phyloP scores from a whole-genome alignment of 148 eudicot genomes.

The Cornus suecica region DNA sequence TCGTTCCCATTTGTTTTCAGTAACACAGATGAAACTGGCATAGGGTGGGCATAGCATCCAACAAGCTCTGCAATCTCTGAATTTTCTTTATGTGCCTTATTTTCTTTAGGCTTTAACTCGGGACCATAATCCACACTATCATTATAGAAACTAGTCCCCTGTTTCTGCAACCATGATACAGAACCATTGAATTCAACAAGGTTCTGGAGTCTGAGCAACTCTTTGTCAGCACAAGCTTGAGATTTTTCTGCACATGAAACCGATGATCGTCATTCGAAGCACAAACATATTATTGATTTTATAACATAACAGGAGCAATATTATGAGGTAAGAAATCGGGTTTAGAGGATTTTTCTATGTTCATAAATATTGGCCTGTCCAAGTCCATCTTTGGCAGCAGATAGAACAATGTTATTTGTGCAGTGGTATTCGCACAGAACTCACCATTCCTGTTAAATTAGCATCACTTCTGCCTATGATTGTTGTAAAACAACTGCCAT shows the following conservation, averaged over 20 bases:
- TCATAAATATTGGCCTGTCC: slow-evolving; percentile 14
- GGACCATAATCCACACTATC: slow-evolving; percentile 27
- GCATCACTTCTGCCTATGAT: slow-evolving; percentile 23
- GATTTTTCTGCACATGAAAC: slow-evolving; percentile 8
- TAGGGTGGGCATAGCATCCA: slow-evolving; percentile 68
- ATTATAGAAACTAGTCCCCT: slow-evolving; percentile 19
- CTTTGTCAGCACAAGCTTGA: slow-evolving; percentile 5
- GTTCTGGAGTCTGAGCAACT: slow-evolving; percentile 8
- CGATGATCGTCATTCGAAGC: slow-evolving; percentile 1
- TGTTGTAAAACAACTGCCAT: slow-evolving; percentile 15
- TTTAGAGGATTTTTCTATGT: slow-evolving; percentile 5
- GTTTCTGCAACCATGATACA: slow-evolving; percentile 21
- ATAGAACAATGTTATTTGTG: slow-evolving; percentile 14
- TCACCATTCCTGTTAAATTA: slow-evolving; percentile 9
- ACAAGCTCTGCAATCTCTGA: slow-evolving; percentile 34
- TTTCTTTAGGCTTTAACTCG: slow-evolving; percentile 11
- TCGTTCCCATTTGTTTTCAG: slow-evolving; percentile 43
- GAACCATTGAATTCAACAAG: slow-evolving; percentile 15
- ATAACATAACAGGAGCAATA: slow-evolving; percentile 10
- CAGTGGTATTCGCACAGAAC: slow-evolving; percentile 11
- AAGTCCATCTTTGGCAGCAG: slow-evolving; percentile 15
- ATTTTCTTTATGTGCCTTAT: slow-evolving; percentile 20
- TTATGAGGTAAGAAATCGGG: slow-evolving; percentile 20
- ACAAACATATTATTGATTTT: slow-evolving; percentile 19
- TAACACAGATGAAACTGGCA: slow-evolving; percentile 57